Percentiles rank a stretch among this genome's conserved stretches.
Conservation (phyloP, 2,329 filamentous ascomycete genomes). For the Thelonectria rubi region DNA sequence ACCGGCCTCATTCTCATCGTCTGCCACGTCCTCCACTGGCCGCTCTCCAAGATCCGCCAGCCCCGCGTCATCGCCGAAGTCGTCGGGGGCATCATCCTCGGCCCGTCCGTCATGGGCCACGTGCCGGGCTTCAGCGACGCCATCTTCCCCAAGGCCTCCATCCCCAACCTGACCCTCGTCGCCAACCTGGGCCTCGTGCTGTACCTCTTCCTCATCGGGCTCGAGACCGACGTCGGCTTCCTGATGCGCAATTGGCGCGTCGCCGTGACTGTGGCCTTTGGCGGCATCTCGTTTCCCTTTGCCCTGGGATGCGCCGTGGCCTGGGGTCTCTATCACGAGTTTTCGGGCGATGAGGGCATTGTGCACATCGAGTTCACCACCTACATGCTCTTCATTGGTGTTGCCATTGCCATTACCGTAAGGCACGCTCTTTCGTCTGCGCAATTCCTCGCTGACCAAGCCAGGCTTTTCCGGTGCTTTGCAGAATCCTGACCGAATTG, state of each 20-base stretch:
- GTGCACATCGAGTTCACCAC: slow-evolving; percentile 57
- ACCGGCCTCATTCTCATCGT: slow-evolving; percentile 14
- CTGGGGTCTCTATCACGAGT: slow-evolving; percentile 81
- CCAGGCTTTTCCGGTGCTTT: slow-evolving; percentile 81
- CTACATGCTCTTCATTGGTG: slow-evolving; percentile 80
- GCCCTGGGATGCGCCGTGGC: slow-evolving; percentile 81
- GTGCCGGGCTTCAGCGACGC: slow-evolving; percentile 78
- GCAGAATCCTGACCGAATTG: slow-evolving; percentile 88
- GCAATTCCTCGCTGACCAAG: background rate
- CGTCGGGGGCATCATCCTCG: slow-evolving; percentile 59
- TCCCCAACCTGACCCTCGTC: slow-evolving; percentile 75
- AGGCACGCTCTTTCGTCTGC: background rate
- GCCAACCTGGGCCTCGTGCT: slow-evolving; percentile 85
- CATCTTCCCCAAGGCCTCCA: slow-evolving; percentile 79
- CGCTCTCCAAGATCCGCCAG: slow-evolving; percentile 77
- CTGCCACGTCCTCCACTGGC: slow-evolving; percentile 68
- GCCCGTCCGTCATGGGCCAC: slow-evolving; percentile 66
- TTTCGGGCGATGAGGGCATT: slow-evolving; percentile 57
- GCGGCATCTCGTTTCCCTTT: slow-evolving; percentile 84
- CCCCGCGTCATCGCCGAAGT: slow-evolving; percentile 86
- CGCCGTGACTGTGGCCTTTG: slow-evolving; percentile 78
- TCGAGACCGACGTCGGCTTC: slow-evolving; percentile 79
- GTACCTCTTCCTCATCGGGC: slow-evolving; percentile 87
- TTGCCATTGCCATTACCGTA: slow-evolving; percentile 85
- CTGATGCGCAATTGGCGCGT: slow-evolving; percentile 81